phyloP scores from a whole-genome alignment of 2,329 filamentous ascomycete genomes.

The Aspergillus novofumigatus region DNA sequence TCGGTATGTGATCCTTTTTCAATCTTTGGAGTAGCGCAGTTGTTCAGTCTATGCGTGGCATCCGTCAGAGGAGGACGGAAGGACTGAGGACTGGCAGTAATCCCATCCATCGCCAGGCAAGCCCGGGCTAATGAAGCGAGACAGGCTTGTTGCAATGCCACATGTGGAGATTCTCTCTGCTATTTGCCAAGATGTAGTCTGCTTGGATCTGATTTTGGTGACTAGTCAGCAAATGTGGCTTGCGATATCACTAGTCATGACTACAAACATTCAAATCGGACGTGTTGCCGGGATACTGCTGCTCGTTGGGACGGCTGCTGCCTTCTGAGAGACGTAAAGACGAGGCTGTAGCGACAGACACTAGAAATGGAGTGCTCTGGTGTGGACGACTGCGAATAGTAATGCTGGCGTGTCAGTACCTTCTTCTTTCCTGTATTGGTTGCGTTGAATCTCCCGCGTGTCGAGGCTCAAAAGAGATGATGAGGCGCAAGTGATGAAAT shows the following conservation, averaged over 20 bases:
- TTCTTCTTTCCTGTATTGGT: not conserved
- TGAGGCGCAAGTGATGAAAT: not conserved
- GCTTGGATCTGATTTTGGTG: not conserved
- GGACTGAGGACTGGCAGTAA: conserved; percentile 10
- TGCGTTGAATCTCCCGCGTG: not conserved
- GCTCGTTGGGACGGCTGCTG: not conserved
- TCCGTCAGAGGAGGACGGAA: conserved; percentile 44
- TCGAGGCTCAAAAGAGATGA: not conserved
- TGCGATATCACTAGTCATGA: not conserved
- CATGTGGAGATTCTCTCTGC: not conserved
- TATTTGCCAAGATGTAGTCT: not conserved
- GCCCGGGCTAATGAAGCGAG: conserved; percentile 3
- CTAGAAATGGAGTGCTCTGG: not conserved
- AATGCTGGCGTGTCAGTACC: not conserved
- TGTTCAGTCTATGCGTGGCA: conserved; percentile 48
- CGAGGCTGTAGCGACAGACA: not conserved
- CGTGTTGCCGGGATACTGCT: not conserved
- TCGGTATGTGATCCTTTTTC: conserved; percentile 12
- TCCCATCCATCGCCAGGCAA: conserved; percentile 24
- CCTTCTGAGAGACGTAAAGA: not conserved
- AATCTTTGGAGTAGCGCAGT: conserved; percentile 26
- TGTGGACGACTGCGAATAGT: not conserved
- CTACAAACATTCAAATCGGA: not conserved
- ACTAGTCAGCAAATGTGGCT: not conserved
- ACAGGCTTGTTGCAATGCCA: conserved; percentile 10